Evolutionary conservation across 495 filamentous ascomycete genomes (phyloP).

Genomic region (Xylaria longipes): DNA sequence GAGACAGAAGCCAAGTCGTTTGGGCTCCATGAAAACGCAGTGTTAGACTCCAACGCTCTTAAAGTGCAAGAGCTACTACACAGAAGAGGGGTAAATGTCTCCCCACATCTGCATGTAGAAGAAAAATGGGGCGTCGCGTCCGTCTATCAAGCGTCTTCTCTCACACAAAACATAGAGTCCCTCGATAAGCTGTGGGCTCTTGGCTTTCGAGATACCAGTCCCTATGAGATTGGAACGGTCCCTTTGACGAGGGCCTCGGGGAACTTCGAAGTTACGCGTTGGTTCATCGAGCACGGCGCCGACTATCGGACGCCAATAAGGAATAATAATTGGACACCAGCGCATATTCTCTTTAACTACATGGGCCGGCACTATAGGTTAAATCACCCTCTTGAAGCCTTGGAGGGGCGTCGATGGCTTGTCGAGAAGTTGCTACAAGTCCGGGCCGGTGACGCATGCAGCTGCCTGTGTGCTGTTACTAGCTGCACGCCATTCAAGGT

Average conservation of each 20-base stretch:
- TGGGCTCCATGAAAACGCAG: not conserved
- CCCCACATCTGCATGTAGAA: not conserved
- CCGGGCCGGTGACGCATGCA: not conserved
- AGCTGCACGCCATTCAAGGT: not conserved
- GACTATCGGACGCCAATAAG: conserved; percentile 18
- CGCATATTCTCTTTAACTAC: too few relatives aligned
- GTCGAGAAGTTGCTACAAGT: not conserved
- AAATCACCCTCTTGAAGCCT: too few relatives aligned
- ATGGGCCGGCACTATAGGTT: too few relatives aligned
- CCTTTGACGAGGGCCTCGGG: not conserved
- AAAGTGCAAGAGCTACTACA: not conserved
- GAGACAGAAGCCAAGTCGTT: not conserved
- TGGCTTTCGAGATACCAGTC: not conserved
- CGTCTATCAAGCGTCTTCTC: too few relatives aligned
- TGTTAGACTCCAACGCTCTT: not conserved
- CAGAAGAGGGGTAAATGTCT: not conserved
- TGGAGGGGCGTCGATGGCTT: not conserved
- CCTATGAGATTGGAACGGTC: not conserved
- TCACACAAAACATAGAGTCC: too few relatives aligned
- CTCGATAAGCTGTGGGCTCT: conserved; percentile 3
- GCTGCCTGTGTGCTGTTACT: not conserved
- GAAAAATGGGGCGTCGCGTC: not conserved
- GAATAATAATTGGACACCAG: too few relatives aligned
- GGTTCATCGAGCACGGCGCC: conserved; percentile 13
- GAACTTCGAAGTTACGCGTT: not conserved